These are phyloP conservation scores for Bipolaris gigantea DNA, from an alignment of 2,329 filamentous ascomycete genomes.

Conservation along the genomic window DNA sequence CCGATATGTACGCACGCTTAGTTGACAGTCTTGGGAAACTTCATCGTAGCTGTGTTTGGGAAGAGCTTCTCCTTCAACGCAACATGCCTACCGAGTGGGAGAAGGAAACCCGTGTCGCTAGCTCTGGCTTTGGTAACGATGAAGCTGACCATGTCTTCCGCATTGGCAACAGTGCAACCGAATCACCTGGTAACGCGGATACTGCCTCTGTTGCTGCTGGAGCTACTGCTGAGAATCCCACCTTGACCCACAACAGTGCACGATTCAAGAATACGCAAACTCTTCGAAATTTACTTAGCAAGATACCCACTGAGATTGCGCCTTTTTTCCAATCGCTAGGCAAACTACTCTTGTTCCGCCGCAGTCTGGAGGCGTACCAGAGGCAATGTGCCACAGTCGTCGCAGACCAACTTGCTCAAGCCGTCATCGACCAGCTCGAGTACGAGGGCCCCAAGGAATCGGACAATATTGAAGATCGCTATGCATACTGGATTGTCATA, in stretches of 20 bases:
- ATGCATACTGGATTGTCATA: constrained; percentile 81
- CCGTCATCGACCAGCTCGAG: constrained; percentile 68
- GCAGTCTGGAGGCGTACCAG: constrained; percentile 66
- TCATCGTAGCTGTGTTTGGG: constrained; percentile 77
- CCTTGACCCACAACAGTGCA: constrained; percentile 37
- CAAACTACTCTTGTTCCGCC: constrained; percentile 75
- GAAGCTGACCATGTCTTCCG: constrained; percentile 48
- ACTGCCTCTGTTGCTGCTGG: constrained; percentile 13
- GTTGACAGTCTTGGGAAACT: constrained; percentile 76
- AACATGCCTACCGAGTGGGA: constrained; percentile 72
- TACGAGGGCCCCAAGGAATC: constrained; percentile 50
- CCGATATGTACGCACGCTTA: constrained; percentile 77
- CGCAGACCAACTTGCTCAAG: constrained; percentile 70
- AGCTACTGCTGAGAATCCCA: constrained; percentile 3
- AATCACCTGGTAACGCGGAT: constrained; percentile 20
- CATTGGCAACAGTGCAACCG: constrained; percentile 31
- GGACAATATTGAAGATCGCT: constrained; percentile 62
- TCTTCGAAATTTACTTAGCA: constrained; percentile 74
- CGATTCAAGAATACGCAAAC: constrained; percentile 76
- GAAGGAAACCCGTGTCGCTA: constrained; percentile 49
- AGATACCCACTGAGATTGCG: constrained; percentile 77
- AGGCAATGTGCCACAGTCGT: constrained; percentile 64
- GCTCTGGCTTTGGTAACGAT: constrained; percentile 43
- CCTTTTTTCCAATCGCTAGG: constrained; percentile 85
- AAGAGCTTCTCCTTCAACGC: constrained; percentile 76